A percentile compares a stretch with the other conserved stretches of the same genome.
phyloP scores from a whole-genome alignment of 176 grass and related monocot species.

The Eragrostis nindensis region DNA sequence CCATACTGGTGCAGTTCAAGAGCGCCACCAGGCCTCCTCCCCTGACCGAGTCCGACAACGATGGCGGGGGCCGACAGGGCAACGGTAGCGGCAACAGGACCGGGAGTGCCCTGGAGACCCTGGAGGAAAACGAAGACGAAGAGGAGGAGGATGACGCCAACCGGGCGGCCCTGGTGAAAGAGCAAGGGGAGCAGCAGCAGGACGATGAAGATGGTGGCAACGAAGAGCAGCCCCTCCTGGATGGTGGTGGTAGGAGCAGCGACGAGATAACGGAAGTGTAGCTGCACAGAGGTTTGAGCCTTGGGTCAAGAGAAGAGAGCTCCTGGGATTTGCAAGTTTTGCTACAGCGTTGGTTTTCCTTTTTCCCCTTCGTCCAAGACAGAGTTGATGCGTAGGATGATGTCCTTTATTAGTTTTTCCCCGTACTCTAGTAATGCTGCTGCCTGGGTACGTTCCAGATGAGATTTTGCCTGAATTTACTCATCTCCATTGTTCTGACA shows the following conservation, averaged over 20 bases:
- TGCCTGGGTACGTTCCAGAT: slow-evolving; percentile 3
- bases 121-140: neutral
- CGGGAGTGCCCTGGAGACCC: neutral
- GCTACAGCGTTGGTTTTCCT: neutral
- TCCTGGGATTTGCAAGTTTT: slow-evolving; percentile 11
- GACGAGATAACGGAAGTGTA: neutral
- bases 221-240: neutral
- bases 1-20: slow-evolving; percentile 35
- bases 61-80: neutral
- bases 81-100: neutral
- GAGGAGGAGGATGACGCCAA: neutral
- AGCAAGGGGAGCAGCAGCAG: neutral
- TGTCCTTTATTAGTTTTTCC: neutral
- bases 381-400: neutral
- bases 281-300: neutral
- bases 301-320: neutral
- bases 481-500: neutral
- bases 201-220: neutral
- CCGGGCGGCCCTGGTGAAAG: neutral
- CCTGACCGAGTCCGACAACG: neutral
- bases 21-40: neutral
- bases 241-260: no score
- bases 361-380: neutral
- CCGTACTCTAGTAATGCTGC: neutral
- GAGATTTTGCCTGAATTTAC: neutral